phyloP scores from a whole-genome alignment of 164 flowering plant species.

The Umbilicus rupestris region DNA sequence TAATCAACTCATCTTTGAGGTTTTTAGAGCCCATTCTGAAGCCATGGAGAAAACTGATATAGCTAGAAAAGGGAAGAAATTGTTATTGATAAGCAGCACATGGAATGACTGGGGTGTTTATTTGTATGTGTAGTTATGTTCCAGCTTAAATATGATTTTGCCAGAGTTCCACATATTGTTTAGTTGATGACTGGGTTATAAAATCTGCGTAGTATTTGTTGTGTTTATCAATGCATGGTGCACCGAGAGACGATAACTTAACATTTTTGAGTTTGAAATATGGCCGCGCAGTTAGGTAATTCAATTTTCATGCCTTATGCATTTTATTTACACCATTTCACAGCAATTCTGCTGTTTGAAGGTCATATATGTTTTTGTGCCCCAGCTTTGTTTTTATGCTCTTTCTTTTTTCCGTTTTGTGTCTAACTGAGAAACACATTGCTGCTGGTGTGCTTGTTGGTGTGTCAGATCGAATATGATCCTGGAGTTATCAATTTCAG shows the following conservation, averaged over 20 bases:
- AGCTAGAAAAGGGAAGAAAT: not conserved
- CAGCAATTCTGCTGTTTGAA: not conserved
- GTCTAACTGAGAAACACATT: not conserved
- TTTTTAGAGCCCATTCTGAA: not conserved
- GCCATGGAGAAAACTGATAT: too few species aligned
- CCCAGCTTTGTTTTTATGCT: not conserved
- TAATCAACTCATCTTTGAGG: not conserved
- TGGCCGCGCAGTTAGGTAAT: not conserved
- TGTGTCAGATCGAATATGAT: slow-evolving; percentile 78
- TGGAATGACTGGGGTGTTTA: not conserved
- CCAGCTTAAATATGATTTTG: not conserved
- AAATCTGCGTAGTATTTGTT: not conserved
- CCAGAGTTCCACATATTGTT: too few species aligned
- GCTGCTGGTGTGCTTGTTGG: slow-evolving; percentile 8
- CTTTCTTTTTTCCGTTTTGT: not conserved
- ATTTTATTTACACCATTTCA: not conserved
- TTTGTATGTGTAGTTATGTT: not conserved
- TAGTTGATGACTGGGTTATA: not conserved
- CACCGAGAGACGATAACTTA: not conserved
- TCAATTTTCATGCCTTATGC: not conserved
- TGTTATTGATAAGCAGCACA: not conserved
- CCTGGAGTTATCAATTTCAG: slow-evolving; percentile 52
- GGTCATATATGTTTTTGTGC: too few species aligned
- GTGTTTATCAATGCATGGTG: not conserved
- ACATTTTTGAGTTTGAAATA: not conserved